Evolutionary conservation across 1,284 basidiomycete genomes (phyloP).

Genomic region (Naganishia liquefaciens): DNA sequence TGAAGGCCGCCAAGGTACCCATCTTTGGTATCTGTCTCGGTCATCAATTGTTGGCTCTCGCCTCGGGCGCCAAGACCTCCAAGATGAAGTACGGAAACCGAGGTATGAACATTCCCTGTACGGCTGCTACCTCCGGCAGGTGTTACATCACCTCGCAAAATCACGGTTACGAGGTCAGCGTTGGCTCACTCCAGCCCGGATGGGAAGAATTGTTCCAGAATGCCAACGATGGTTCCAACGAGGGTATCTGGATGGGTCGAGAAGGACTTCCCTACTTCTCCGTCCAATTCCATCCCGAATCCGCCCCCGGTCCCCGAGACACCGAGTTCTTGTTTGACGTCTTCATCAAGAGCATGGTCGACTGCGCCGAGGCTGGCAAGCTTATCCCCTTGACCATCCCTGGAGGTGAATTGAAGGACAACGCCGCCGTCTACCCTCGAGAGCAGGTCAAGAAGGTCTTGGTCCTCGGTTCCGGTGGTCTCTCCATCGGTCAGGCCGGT

Average conservation of each 20-base stretch:
- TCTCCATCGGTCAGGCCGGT: slow-evolving; percentile 97
- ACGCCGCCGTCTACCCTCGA: slow-evolving; percentile 73
- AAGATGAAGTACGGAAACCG: slow-evolving; percentile 99
- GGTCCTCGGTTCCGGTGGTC: slow-evolving; percentile 94
- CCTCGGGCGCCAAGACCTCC: slow-evolving; percentile 87
- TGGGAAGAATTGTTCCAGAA: slow-evolving; percentile 97
- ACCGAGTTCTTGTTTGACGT: slow-evolving; percentile 99
- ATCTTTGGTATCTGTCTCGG: slow-evolving; percentile 99
- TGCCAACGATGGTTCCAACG: slow-evolving; percentile 96
- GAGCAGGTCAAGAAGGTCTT: slow-evolving; percentile 86
- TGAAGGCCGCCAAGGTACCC: slow-evolving; percentile 74
- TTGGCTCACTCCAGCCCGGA: slow-evolving; percentile 70
- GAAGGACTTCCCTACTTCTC: slow-evolving; percentile 86
- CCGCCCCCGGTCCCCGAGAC: slow-evolving; percentile 95
- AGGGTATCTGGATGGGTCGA: slow-evolving; percentile 90
- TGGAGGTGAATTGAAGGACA: slow-evolving; percentile 81
- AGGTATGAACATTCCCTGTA: slow-evolving; percentile 98
- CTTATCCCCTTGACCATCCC: slow-evolving; percentile 80
- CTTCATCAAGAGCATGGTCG: slow-evolving; percentile 84
- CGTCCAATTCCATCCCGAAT: slow-evolving; percentile 99
- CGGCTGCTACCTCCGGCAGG: slow-evolving; percentile 85
- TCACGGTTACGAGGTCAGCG: slow-evolving; percentile 96
- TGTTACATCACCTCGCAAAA: slow-evolving; percentile 99
- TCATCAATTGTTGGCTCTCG: slow-evolving; percentile 93
- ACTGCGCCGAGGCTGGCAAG: slow-evolving; percentile 69